Evolutionary conservation across 75 land plant genomes (phyloP).

Genomic region (Isoetes taiwanensis): DNA sequence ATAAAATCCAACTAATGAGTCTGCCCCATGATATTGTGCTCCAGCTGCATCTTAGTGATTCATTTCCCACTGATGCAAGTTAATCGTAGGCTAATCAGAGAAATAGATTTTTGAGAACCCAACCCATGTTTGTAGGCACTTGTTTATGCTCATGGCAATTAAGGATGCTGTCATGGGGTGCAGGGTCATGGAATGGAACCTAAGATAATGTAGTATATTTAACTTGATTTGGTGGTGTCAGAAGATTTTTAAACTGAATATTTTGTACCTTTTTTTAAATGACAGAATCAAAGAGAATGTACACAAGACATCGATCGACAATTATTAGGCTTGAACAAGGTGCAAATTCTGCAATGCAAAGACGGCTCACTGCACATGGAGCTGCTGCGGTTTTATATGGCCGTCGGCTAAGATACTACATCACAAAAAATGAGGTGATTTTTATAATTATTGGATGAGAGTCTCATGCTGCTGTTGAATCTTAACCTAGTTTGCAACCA

Average conservation of each 20-base stretch:
- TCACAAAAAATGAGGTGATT: slow-evolving; percentile 75
- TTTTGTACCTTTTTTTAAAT: background rate
- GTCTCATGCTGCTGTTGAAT: background rate
- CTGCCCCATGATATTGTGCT: too few relatives aligned
- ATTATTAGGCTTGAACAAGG: slow-evolving; percentile 77
- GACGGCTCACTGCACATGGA: slow-evolving; percentile 52
- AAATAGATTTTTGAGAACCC: too few relatives aligned
- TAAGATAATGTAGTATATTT: too few relatives aligned
- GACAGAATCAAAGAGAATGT: slow-evolving; percentile 47
- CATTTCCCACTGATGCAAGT: too few relatives aligned
- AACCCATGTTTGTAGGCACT: too few relatives aligned
- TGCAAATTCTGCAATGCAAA: slow-evolving; percentile 47
- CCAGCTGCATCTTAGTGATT: too few relatives aligned
- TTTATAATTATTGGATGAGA: background rate
- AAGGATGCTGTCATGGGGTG: too few relatives aligned
- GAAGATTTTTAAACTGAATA: background rate
- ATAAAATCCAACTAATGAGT: too few relatives aligned
- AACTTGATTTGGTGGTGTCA: too few relatives aligned
- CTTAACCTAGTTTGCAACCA: background rate
- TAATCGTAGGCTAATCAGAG: too few relatives aligned
- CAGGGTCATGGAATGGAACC: too few relatives aligned
- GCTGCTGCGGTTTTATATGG: slow-evolving; percentile 87
- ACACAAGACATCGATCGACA: slow-evolving; percentile 38
- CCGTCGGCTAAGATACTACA: slow-evolving; percentile 48
- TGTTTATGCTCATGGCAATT: too few relatives aligned